These are phyloP conservation scores for Chrysosporium keratinophilum DNA, from an alignment of 2,329 filamentous ascomycete genomes.

Conservation along the genomic window DNA sequence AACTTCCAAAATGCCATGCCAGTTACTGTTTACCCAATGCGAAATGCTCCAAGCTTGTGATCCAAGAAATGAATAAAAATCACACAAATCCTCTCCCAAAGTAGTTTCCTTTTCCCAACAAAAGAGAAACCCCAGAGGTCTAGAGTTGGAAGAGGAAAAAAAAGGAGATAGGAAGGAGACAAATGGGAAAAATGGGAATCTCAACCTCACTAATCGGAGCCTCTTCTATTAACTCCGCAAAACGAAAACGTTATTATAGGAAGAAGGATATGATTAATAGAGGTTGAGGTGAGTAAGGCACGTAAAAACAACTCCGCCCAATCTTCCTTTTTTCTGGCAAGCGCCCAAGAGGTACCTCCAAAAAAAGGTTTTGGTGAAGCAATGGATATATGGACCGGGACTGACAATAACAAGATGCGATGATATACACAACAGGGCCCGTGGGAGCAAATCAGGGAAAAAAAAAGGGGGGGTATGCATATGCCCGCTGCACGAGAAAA, in stretches of 20 bases:
- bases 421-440: no score
- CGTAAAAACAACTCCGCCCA: background rate
- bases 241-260: background rate
- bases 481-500: no score
- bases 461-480: no score
- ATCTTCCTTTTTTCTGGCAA: background rate
- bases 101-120: background rate
- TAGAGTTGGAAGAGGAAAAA: background rate
- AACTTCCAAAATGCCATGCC: constrained; percentile 10
- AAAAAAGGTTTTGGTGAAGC: background rate
- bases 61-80: background rate
- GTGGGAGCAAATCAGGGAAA: no score
- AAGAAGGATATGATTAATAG: background rate
- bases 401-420: background rate
- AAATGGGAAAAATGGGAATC: background rate
- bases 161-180: background rate
- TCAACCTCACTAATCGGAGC: background rate
- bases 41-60: background rate
- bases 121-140: background rate
- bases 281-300: background rate
- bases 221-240: background rate
- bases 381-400: background rate
- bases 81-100: background rate
- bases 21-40: background rate
- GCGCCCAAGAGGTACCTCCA: background rate